phyloP scores from a whole-genome alignment of 2,329 filamentous ascomycete genomes.

The Macrophomina tecta region DNA sequence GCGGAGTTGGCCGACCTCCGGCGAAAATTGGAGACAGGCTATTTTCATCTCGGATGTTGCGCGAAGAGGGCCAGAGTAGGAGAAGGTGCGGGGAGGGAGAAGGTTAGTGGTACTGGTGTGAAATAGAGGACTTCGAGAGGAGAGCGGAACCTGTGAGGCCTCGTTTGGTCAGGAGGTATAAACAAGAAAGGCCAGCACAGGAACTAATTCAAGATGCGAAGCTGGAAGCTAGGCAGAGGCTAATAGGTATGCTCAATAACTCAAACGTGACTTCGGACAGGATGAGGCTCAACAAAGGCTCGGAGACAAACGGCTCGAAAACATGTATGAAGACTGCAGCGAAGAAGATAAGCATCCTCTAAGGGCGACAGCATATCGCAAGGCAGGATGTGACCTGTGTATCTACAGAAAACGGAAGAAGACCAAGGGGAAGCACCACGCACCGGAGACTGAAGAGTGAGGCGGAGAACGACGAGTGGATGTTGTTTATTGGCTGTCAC shows the following conservation, averaged over 20 bases:
- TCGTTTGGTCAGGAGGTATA: not conserved
- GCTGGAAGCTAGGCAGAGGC: not conserved
- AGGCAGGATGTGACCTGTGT: too few species aligned
- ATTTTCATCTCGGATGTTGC: constrained; percentile 63
- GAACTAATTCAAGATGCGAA: not conserved
- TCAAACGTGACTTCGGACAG: not conserved
- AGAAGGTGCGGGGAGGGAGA: too few species aligned
- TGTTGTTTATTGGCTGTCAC: constrained; percentile 26
- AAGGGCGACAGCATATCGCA: not conserved
- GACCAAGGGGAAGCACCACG: not conserved
- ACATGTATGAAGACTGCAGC: not conserved
- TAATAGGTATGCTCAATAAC: not conserved
- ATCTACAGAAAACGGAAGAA: not conserved
- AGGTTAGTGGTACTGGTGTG: too few species aligned
- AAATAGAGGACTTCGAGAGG: not conserved
- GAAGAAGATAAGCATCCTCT: not conserved
- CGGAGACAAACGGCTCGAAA: not conserved
- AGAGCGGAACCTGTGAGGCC: not conserved
- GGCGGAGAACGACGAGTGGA: not conserved
- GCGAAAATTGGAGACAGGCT: constrained; percentile 74
- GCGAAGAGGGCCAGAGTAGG: not conserved
- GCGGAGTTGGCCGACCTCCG: constrained; percentile 71
- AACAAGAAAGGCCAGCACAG: not conserved
- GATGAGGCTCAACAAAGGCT: not conserved
- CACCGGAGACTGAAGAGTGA: not conserved